Base-by-base conservation (phyloP, 2,329 filamentous ascomycete genomes). In the Epichloe brachyelytri region DNA sequence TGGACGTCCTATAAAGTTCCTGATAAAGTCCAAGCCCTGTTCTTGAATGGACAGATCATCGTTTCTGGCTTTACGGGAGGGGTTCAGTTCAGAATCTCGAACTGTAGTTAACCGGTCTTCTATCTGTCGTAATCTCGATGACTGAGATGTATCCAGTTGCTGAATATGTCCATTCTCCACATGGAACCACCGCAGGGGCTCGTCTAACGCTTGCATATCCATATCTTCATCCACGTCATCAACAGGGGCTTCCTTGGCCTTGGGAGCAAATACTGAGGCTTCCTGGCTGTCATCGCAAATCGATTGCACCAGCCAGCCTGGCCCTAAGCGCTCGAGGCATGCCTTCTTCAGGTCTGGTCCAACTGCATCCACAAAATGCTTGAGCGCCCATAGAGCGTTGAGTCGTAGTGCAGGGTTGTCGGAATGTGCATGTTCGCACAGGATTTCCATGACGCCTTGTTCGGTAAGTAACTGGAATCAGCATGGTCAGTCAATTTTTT, bases 301-400 rank as follows among this genome's bases (percentile, higher is more conserved):
- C 20, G 93, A 75, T 53, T 84, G 82, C 54, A 91, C 77, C 12
- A 97, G 75, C 87, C 88, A 95, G 11, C 79, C 81, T 0, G 87
- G 78, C 8, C 82, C 83, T 4, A 97, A 74, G 60, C 86, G 82
- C 47, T 90, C 82, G 12, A 97, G 70, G 53, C 88, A 88, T 46
- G 79, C 77, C 60, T 85, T 84, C 67, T 93, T 95, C 57, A 86
- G 72, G 12, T 84, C 78, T 43, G 84, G 81, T 17, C 78, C 77
- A 5, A 86, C 80, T 20, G 81, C 82, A 55, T 86, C 78, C 3
- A 95, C 84, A 47, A 96, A 77, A 67, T 97, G 88, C 63, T 97
- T 97, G 52, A 98, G 71, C 5, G 89, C 88, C 91, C 93, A 98
- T 2, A 98, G 69, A 20, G 90, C 89, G 59, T 93, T 89, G 26